phyloP scores from a whole-genome alignment of 2,329 filamentous ascomycete genomes.

The Ceratocystis papillata region DNA sequence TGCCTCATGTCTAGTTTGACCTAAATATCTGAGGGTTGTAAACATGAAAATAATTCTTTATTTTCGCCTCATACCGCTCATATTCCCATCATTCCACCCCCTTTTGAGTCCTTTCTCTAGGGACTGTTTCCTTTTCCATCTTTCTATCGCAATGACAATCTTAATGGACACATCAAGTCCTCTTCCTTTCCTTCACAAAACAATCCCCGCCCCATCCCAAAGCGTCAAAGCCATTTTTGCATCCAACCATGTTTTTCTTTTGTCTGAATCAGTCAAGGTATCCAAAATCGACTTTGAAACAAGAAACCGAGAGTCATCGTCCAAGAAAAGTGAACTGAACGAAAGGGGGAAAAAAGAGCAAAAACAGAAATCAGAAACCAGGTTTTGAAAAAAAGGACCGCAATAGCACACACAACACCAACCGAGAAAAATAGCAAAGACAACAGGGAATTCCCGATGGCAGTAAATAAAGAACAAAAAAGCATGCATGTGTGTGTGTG shows the following conservation, averaged over 20 bases:
- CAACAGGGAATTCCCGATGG: background rate
- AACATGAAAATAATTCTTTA: no score
- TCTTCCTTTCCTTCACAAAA: no score
- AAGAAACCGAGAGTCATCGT: constrained; percentile 12
- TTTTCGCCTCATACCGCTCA: no score
- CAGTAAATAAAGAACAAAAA: no score
- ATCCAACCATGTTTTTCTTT: background rate
- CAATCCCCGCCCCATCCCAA: no score
- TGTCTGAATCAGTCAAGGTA: constrained; percentile 13
- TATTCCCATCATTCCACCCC: background rate
- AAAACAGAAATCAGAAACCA: background rate
- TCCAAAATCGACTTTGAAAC: constrained; percentile 12
- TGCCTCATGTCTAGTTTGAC: no score
- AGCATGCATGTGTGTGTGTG: no score
- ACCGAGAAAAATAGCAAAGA: constrained; percentile 6
- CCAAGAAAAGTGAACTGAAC: background rate
- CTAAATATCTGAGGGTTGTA: no score
- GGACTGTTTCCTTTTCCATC: no score
- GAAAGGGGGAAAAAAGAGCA: background rate
- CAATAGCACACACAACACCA: background rate
- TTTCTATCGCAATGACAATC: no score
- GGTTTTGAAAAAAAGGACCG: no score
- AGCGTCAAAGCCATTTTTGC: background rate
- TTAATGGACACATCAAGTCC: no score
- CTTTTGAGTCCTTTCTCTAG: background rate